Percentiles rank a stretch among this genome's conserved stretches.
phyloP scores from a whole-genome alignment of 2,329 filamentous ascomycete species.

The Xylariaceae sp. region DNA sequence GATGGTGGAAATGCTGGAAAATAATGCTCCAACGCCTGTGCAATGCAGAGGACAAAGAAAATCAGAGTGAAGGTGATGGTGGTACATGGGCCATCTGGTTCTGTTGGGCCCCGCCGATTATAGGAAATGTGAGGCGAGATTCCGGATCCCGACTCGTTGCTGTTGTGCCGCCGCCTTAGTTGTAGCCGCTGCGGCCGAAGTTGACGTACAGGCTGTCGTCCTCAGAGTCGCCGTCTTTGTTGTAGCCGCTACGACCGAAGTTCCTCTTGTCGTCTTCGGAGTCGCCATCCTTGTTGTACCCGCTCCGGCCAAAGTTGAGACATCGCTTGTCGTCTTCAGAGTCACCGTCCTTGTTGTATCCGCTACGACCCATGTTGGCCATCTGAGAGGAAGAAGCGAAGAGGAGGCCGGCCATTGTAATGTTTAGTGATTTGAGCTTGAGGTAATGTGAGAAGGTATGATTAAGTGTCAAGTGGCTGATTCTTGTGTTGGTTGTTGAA shows the following conservation, averaged over 20 bases:
- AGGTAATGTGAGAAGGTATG: conserved; percentile 4
- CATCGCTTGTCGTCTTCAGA: conserved; percentile 30
- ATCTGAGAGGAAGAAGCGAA: conserved; percentile 37
- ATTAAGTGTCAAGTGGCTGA: conserved; percentile 2
- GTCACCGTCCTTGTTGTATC: conserved; percentile 46
- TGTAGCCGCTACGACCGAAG: conserved; percentile 39
- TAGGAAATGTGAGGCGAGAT: background rate
- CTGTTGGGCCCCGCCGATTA: too few species aligned
- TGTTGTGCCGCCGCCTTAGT: conserved; percentile 30
- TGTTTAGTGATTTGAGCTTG: conserved; percentile 13
- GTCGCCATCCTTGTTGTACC: conserved; percentile 50
- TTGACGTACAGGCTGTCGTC: conserved; percentile 23
- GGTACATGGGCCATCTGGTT: conserved; percentile 18
- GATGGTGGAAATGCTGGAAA: conserved; percentile 29
- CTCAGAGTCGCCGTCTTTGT: conserved; percentile 37
- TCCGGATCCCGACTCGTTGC: background rate
- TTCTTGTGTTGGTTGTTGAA: conserved; percentile 5
- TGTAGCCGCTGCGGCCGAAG: conserved; percentile 35
- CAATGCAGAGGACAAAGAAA: conserved; percentile 29
- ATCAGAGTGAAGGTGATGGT: conserved; percentile 19
- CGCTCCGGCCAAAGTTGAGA: conserved; percentile 47
- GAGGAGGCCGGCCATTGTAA: conserved; percentile 43
- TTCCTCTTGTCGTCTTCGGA: conserved; percentile 41
- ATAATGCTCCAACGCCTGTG: conserved; percentile 16
- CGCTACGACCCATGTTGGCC: conserved; percentile 46